Conservation (phyloP, 768 basidiomycete species). For the Tricholoma matsutake region DNA sequence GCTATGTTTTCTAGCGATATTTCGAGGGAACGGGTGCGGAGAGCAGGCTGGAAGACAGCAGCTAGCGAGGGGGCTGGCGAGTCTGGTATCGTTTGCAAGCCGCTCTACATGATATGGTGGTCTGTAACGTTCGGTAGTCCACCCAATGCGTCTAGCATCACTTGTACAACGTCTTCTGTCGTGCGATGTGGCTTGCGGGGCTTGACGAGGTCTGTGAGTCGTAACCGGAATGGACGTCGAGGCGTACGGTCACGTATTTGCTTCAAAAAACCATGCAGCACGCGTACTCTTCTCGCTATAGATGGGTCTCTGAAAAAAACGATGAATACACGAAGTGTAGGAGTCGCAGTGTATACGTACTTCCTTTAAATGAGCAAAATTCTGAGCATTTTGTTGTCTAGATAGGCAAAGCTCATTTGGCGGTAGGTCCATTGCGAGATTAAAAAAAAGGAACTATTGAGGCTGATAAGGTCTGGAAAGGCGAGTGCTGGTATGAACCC, state of each 20-base stretch:
- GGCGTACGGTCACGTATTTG: conserved; percentile 30
- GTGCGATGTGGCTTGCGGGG: conserved; percentile 31
- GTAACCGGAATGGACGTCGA: conserved; percentile 23
- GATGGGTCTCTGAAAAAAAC: conserved; percentile 37
- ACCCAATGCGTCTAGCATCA: conserved; percentile 41
- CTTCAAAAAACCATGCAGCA: conserved; percentile 45
- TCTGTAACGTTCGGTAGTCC: conserved; percentile 44
- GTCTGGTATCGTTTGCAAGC: conserved; percentile 29
- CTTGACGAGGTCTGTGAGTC: conserved; percentile 32
- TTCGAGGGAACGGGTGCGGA: conserved; percentile 41
- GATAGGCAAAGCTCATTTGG: conserved; percentile 48
- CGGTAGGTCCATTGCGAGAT: conserved; percentile 44
- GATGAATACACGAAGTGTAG: background rate
- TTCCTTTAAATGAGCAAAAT: conserved; percentile 36
- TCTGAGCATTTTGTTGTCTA: conserved; percentile 41
- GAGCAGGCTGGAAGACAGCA: conserved; percentile 32
- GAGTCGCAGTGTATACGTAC: conserved; percentile 10
- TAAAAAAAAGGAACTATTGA: conserved; percentile 29
- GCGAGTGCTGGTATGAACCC: conserved; percentile 21
- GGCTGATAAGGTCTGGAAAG: conserved; percentile 17
- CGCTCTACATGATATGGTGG: conserved; percentile 50
- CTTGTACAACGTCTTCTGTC: conserved; percentile 36
- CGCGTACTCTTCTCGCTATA: conserved; percentile 46
- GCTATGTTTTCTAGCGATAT: conserved; percentile 40
- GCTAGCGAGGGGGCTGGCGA: conserved; percentile 32